Percentiles rank a stretch among this genome's conserved stretches.
phyloP scores from a whole-genome alignment of 176 grass and related monocot genomes.

The Areca catechu region DNA sequence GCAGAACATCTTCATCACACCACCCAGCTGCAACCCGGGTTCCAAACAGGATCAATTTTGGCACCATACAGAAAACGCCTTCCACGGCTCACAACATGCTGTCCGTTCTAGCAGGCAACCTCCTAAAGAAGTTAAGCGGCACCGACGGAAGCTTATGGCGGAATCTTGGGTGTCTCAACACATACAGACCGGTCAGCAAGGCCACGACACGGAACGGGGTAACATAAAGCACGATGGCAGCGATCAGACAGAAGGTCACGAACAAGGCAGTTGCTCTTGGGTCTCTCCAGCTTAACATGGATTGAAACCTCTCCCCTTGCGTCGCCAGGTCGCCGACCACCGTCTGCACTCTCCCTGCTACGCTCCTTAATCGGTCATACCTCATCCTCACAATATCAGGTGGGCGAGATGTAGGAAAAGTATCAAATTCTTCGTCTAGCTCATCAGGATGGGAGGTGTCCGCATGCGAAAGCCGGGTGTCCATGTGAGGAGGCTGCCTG shows the following conservation, averaged over 20 bases:
- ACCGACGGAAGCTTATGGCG: constrained; percentile 38
- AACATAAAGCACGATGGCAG: constrained; percentile 41
- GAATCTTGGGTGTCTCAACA: constrained; percentile 55
- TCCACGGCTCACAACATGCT: constrained; percentile 30
- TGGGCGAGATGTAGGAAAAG: constrained; percentile 33
- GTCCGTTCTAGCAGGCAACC: constrained; percentile 36
- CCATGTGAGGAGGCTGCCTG: constrained; percentile 46
- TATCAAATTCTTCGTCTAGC: constrained; percentile 52
- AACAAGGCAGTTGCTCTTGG: constrained; percentile 44
- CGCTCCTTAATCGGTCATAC: constrained; percentile 49
- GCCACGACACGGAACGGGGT: constrained; percentile 31
- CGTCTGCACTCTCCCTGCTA: constrained; percentile 33
- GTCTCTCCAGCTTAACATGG: constrained; percentile 45
- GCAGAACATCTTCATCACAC: background rate
- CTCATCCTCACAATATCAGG: constrained; percentile 45
- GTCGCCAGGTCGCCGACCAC: constrained; percentile 38
- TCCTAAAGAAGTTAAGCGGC: constrained; percentile 61
- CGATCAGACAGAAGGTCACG: constrained; percentile 36
- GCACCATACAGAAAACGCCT: too few relatives aligned
- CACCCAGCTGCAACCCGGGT: background rate
- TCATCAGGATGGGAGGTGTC: constrained; percentile 35
- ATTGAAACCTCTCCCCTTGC: constrained; percentile 47
- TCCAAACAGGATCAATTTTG: background rate
- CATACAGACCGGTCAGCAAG: constrained; percentile 32
- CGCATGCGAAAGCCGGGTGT: constrained; percentile 33